Conservation (phyloP, 352 stramenopile genomes). For the Globisporangium sylvaticum region DNA sequence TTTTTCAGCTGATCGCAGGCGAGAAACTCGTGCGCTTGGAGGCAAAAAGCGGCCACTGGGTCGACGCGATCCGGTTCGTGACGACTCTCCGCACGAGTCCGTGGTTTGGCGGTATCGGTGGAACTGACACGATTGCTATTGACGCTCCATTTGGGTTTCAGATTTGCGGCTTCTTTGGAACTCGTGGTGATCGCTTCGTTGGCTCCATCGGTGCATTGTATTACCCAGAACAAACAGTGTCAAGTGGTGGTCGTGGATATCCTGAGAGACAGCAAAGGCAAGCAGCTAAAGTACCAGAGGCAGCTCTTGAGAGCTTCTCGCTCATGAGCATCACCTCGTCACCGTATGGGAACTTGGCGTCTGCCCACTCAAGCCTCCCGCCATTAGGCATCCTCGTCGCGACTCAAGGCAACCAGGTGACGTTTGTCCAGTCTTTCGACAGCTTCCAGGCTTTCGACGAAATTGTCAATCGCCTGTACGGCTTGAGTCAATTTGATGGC, state of each 20-base stretch:
- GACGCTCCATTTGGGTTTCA: slow-evolving; percentile 24
- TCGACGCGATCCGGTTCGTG: slow-evolving; percentile 44
- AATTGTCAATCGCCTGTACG: slow-evolving; percentile 26
- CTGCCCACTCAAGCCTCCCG: not conserved
- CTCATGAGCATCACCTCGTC: slow-evolving; percentile 1
- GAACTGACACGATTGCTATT: slow-evolving; percentile 21
- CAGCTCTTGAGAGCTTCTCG: slow-evolving; percentile 9
- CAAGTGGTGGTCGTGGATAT: not conserved
- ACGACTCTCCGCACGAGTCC: slow-evolving; percentile 40
- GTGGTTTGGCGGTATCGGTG: slow-evolving; percentile 44
- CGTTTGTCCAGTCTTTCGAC: slow-evolving; percentile 32
- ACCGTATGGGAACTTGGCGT: too few relatives aligned
- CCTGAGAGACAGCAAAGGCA: not conserved
- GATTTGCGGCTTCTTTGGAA: slow-evolving; percentile 39
- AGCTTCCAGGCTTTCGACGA: slow-evolving; percentile 26
- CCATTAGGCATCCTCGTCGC: slow-evolving; percentile 23
- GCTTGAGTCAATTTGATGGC: slow-evolving; percentile 3
- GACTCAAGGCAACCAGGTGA: slow-evolving; percentile 11
- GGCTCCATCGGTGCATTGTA: slow-evolving; percentile 34
- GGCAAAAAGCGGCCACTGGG: slow-evolving; percentile 44
- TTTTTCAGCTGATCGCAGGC: slow-evolving; percentile 37
- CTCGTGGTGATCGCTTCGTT: slow-evolving; percentile 30
- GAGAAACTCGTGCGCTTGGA: slow-evolving; percentile 41
- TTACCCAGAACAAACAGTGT: not conserved
- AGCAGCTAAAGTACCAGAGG: not conserved